Evolutionary conservation across 2,329 filamentous ascomycete genomes (phyloP), one percentile per base, ranked within the genome.

Genomic region (Aspergillus fructus): DNA sequence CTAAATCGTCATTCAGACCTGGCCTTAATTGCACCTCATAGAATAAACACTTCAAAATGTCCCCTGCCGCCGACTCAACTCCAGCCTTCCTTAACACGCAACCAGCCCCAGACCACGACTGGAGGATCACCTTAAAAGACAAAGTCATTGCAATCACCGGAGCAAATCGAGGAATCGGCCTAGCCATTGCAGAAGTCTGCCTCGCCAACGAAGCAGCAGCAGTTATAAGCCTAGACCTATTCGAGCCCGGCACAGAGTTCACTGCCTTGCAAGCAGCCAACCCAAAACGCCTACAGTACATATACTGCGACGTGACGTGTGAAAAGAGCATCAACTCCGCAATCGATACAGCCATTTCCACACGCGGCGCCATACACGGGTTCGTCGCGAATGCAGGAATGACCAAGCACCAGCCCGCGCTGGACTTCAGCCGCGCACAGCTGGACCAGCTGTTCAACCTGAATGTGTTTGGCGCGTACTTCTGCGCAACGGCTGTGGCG

Each of bases 391-490:
- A 76, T 61, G 76, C 76, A 8, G 76, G 76, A 33, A 72, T 73
- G 59, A 77, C 75, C 19, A 81, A 80, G 63, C 79, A 81, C 60
- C 73, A 78, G 59, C 71, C 76, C 0, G 76, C 78, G n/a, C 62
- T 81, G 30, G 70, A 78, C 15, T 81, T 81, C 58, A 68, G 68
- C 13, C 66, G 70, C 39, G 64, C 70, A 19, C 66, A 79, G 62
- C 57, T 79, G 27, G 74, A 79, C 54, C 66, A 70, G 58, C 59
- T 79, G 21, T 79, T 76, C 63, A 71, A 74, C 56, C 74, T 84
- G 43, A 83, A 83, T 63, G 66, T 68, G 0, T 70, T 62, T 34
- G 68, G 67, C 9, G 65, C 67, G n/a, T 72, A 68, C 43, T 70
- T 67, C 60, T 70, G 70, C 40, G 71, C 70, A 5, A 63, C 64